Percentiles rank a stretch among this genome's conserved stretches.
Conservation (phyloP, 192 early-diverging fungal species). For the Fimicolochytrium jonesii region DNA sequence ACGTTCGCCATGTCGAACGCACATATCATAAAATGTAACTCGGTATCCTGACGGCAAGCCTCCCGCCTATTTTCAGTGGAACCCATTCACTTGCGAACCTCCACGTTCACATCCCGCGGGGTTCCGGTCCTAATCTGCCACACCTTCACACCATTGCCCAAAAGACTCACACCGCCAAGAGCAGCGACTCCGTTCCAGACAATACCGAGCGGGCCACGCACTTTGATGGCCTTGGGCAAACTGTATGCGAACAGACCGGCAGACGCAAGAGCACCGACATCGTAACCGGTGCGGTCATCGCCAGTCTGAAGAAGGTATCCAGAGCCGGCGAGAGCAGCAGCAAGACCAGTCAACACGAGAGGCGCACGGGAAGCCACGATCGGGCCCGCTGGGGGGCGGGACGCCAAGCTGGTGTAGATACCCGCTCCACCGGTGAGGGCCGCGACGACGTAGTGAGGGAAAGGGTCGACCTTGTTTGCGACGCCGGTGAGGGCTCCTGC, state of each 20-base stretch:
- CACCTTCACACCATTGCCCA: conserved; percentile 9
- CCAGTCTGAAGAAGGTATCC: conserved; percentile 7
- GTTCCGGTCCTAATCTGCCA: conserved; percentile 7
- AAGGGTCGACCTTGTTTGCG: conserved; percentile 5
- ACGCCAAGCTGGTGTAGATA: background rate
- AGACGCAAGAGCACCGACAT: conserved; percentile 8
- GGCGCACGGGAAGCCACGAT: too few relatives aligned
- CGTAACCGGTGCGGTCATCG: conserved; percentile 4
- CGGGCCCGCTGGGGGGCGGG: background rate
- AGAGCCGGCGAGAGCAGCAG: background rate
- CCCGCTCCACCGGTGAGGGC: background rate
- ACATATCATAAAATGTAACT: too few relatives aligned
- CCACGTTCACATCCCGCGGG: background rate
- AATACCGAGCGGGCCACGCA: background rate
- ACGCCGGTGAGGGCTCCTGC: background rate
- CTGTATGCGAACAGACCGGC: conserved; percentile 4
- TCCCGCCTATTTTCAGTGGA: too few relatives aligned
- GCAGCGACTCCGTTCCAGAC: background rate
- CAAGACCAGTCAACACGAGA: background rate
- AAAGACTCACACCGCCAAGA: background rate
- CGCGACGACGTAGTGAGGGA: conserved; percentile 15
- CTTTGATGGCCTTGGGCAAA: conserved; percentile 1
- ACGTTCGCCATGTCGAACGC: too few relatives aligned
- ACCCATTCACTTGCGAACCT: background rate
- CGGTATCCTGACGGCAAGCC: too few relatives aligned